Evolutionary conservation across 2,329 filamentous ascomycete species (phyloP).

Genomic region (Ophiocordyceps camponoti-floridani): DNA sequence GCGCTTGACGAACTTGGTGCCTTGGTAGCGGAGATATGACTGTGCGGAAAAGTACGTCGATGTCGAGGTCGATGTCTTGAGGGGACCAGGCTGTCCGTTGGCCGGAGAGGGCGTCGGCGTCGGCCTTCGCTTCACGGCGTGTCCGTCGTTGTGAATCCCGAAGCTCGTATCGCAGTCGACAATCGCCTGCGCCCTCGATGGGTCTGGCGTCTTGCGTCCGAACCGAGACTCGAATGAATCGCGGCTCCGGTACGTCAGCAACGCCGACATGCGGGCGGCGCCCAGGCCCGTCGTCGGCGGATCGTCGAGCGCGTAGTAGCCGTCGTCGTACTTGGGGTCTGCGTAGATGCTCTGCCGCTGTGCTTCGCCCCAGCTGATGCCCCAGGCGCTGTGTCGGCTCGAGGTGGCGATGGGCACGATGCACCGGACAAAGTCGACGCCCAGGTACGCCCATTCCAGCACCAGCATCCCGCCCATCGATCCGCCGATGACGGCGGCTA

Average conservation of each 20-base stretch:
- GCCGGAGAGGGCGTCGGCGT: slow-evolving; percentile 10
- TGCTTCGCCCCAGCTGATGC: slow-evolving; percentile 80
- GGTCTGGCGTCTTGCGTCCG: slow-evolving; percentile 79
- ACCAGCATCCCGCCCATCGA: slow-evolving; percentile 84
- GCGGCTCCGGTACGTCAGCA: slow-evolving; percentile 87
- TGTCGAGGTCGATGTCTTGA: slow-evolving; percentile 42
- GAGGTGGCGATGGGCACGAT: slow-evolving; percentile 77
- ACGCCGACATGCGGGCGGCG: slow-evolving; percentile 88
- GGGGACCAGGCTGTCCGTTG: slow-evolving; percentile 9
- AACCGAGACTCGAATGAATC: slow-evolving; percentile 96
- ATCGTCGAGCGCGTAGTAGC: slow-evolving; percentile 79
- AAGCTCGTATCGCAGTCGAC: slow-evolving; percentile 53
- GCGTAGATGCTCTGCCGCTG: slow-evolving; percentile 91
- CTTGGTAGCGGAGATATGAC: slow-evolving; percentile 93
- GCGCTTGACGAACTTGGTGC: slow-evolving; percentile 86
- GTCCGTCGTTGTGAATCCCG: slow-evolving; percentile 69
- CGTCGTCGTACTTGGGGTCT: slow-evolving; percentile 95
- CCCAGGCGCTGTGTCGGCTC: slow-evolving; percentile 72
- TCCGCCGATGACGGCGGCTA: slow-evolving; percentile 65
- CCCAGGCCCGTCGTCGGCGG: slow-evolving; percentile 76
- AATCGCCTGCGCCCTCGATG: slow-evolving; percentile 68
- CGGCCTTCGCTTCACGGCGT: slow-evolving; percentile 37
- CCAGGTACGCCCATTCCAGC: slow-evolving; percentile 84
- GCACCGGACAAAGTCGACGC: slow-evolving; percentile 64
- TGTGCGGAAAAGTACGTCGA: slow-evolving; percentile 96